Base-by-base conservation (phyloP, 1,139 yeast species). In the Nematodospora anomalae region DNA sequence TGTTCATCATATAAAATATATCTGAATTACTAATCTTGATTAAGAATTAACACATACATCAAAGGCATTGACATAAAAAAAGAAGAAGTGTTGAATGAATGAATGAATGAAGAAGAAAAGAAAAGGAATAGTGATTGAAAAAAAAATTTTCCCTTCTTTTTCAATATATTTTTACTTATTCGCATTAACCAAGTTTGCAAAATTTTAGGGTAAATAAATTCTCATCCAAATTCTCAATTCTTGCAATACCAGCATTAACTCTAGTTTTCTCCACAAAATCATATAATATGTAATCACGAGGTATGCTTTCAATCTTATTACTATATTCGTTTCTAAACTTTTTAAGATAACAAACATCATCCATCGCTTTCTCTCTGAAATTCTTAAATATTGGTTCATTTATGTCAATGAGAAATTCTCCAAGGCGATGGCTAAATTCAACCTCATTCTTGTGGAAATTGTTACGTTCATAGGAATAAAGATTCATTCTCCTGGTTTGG, bases 1-100 rank as follows among this genome's bases (percentile, higher is more conserved):
- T 53, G 57, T 65, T 67, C 74, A 67, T 65, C 71, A 61, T 58
- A 35, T 38, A 43, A 50, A 41, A 35, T 20, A 18, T 6, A 18
- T 18, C 21, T 18, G 21, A 18, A 18, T 18, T 18, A 8, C 21
- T 18, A 8, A 6, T 18, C 6, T 18, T 18, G 21, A 18, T 6
- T 18, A 18, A 8, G 6, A 8, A 18, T 18, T 18, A 18, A 18
- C 21, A 18, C 21, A 18, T 18, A 18, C 21, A 18, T 18, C 8
- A 18, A 18, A 18, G 21, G 8, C 21, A 18, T 18, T 18, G 21
- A 6, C 8, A 8, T 18, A 6, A n/a, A n/a, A n/a, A n/a, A n/a
- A n/a, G n/a, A n/a, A n/a, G 4, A 27, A 27, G n/a, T 15, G 23
- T 26, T 26, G 11, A 11, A 15, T 28, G 13, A 10, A 16, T n/a